A percentile compares a stretch with the other conserved stretches of the same genome.
These are phyloP conservation scores for Botrytis medusae DNA, from an alignment of 2,329 filamentous ascomycete genomes.

Conservation along the genomic window DNA sequence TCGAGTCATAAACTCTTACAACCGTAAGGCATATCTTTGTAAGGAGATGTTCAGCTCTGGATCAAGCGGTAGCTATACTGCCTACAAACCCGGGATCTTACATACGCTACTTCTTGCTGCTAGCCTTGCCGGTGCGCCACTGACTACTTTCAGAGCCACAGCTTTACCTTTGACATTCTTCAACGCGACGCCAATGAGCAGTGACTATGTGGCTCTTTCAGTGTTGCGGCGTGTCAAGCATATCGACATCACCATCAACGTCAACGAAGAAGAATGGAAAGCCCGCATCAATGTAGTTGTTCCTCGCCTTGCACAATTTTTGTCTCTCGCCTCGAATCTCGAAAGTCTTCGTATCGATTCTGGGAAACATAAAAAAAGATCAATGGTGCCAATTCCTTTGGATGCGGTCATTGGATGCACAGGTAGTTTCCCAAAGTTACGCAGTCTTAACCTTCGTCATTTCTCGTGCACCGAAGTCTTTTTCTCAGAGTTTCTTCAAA, in stretches of 20 bases:
- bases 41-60: neutral
- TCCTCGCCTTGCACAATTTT: neutral
- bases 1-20: neutral
- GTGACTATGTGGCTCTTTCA: neutral
- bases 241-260: neutral
- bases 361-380: neutral
- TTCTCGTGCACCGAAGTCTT: neutral
- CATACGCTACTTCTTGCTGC: neutral
- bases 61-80: neutral
- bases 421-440: neutral
- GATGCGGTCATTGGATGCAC: neutral
- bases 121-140: neutral
- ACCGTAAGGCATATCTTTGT: neutral
- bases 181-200: neutral
- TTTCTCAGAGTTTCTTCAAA: neutral
- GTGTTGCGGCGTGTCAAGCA: neutral
- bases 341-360: neutral
- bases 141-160: neutral
- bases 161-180: neutral
- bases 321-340: neutral
- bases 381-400: neutral
- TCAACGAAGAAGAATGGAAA: neutral
- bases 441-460: neutral
- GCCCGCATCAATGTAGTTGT: neutral
- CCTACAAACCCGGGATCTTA: rapidly evolving